Evolutionary conservation across 805 yeast genomes (phyloP), one percentile per base, ranked within the genome.

Genomic region (Candida adriatica): DNA sequence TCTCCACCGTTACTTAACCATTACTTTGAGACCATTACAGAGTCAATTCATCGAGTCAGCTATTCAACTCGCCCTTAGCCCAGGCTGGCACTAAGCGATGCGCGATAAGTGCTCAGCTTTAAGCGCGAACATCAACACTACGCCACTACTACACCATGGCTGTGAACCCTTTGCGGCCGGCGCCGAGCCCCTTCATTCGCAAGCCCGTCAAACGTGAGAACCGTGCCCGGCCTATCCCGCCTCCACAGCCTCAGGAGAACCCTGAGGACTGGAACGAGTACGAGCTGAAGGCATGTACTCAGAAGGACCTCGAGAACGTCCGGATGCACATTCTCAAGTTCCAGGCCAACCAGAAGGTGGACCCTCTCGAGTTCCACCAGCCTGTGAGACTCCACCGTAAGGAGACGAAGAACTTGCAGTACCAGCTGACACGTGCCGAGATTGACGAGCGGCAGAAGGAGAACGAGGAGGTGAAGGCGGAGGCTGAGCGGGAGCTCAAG

Each of bases 371-470:
- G 2, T 92, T 90, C 55, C 78, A 75, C 34, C 71, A 72, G 37
- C 98, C 98, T 0, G 79, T 88, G 13, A 65, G 96, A 46, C 62
- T 90, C 51, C 96, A 88, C 55, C 70, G 97, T 45, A 88, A 90
- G 52, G 97, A 90, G 56, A 96, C 98, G 1, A 74, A 86, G 49
- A 84, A 85, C 53, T 64, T 90, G 51, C 96, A 88, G 54, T 83
- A 83, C 51, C 94, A 86, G 55, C 63, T 86, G 45, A 77, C 88
- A 2, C 60, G 87, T 46, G 75, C 79, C 36, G 92, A 83, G 51
- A 70, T 82, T 44, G 90, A 80, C 31, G 72, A 68, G 31, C 69
- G 79, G 48, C 71, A 67, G 48, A 61, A 57, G 33, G 76, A 73
- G 43, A 61, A 64, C 36, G 58, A 56, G 37, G 63, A 51, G 60